phyloP scores from a whole-genome alignment of 1,139 yeast genomes.

The Zhuliangozyma blackwelliae region DNA sequence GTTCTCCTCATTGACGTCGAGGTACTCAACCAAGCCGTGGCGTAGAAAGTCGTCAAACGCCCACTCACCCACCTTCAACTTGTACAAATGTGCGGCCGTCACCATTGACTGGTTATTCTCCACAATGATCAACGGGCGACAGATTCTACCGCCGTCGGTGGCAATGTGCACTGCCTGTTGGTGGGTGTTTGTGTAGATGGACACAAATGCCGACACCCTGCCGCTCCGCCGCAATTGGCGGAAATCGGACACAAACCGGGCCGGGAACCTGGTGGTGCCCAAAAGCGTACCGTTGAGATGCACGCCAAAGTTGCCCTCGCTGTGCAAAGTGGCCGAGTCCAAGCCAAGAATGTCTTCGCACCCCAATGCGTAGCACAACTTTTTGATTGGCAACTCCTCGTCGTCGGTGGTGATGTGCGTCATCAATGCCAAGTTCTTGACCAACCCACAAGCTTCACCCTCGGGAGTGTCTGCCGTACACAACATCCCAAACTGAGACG shows the following conservation, averaged over 20 bases:
- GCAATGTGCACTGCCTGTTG: constrained; percentile 95
- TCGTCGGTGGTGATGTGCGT: constrained; percentile 98
- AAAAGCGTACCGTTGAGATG: constrained; percentile 90
- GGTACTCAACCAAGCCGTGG: constrained; percentile 86
- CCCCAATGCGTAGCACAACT: constrained; percentile 76
- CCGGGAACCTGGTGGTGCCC: constrained; percentile 86
- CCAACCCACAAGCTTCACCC: constrained; percentile 99
- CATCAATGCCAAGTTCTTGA: constrained; percentile 93
- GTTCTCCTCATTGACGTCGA: constrained; percentile 97
- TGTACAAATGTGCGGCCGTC: constrained; percentile 59
- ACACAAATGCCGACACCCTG: constrained; percentile 81
- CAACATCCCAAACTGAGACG: constrained; percentile 98
- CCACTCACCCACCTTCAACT: constrained; percentile 65
- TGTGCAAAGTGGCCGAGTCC: constrained; percentile 80
- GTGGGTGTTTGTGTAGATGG: constrained; percentile 84
- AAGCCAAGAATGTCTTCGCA: constrained; percentile 80
- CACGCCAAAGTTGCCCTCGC: constrained; percentile 75
- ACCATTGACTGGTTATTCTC: constrained; percentile 66
- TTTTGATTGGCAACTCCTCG: constrained; percentile 84
- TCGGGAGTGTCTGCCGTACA: constrained; percentile 99
- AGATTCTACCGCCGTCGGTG: constrained; percentile 97
- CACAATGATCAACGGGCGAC: constrained; percentile 92
- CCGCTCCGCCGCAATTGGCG: constrained; percentile 81
- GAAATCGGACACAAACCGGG: constrained; percentile 72
- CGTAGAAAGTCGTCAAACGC: constrained; percentile 84